These are phyloP conservation scores for Hypoxylon sp. DNA, from an alignment of 2,329 filamentous ascomycete species.

Conservation along the genomic window DNA sequence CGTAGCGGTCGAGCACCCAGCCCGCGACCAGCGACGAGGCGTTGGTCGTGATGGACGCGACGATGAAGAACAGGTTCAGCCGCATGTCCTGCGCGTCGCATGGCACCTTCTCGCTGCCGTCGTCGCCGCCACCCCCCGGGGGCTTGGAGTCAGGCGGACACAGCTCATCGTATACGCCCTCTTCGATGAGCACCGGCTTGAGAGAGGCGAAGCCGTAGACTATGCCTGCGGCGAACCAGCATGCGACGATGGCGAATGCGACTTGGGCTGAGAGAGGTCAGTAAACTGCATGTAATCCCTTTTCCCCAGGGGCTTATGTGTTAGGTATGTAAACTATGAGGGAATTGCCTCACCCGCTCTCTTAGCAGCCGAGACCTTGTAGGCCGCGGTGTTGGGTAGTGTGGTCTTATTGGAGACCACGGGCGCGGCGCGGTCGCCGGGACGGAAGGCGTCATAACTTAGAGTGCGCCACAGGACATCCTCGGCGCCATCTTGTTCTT, in stretches of 20 bases:
- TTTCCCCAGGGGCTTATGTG: neutral
- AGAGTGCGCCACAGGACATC: slow-evolving; percentile 49
- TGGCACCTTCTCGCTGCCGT: slow-evolving; percentile 53
- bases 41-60: slow-evolving; percentile 77
- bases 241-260: slow-evolving; percentile 73
- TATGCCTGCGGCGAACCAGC: slow-evolving; percentile 74
- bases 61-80: slow-evolving; percentile 80
- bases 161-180: slow-evolving; percentile 69
- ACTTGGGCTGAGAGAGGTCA: slow-evolving; percentile 68
- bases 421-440: slow-evolving; percentile 51
- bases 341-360: slow-evolving; percentile 51
- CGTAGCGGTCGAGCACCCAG: slow-evolving; percentile 76
- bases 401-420: slow-evolving; percentile 45
- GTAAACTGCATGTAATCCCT: slow-evolving; percentile 10
- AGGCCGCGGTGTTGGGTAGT: slow-evolving; percentile 53
- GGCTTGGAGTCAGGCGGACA: slow-evolving; percentile 64
- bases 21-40: slow-evolving; percentile 77
- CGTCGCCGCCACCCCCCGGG: slow-evolving; percentile 50
- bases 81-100: slow-evolving; percentile 67
- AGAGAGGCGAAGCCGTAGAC: slow-evolving; percentile 77
- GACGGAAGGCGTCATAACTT: slow-evolving; percentile 52
- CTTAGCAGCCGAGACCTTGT: slow-evolving; percentile 51
- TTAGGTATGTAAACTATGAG: neutral
- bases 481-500: slow-evolving; percentile 43
- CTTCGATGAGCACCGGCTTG: slow-evolving; percentile 72